Percentiles rank a stretch among this genome's conserved stretches.
Conservation (phyloP, 1,284 basidiomycete genomes). For the Cryptococcus amylolentus region DNA sequence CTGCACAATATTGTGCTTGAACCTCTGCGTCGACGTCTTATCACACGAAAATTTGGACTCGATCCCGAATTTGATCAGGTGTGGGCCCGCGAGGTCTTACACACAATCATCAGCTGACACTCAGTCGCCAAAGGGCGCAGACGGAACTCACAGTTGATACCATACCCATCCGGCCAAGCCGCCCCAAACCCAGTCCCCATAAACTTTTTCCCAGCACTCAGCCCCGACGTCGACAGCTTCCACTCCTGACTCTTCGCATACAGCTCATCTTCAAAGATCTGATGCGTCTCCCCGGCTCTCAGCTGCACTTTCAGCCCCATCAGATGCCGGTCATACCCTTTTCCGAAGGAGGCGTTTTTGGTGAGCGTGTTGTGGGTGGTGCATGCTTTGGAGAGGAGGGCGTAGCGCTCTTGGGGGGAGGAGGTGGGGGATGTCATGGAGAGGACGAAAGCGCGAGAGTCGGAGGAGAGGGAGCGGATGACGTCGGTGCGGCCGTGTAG, state of each 20-base stretch:
- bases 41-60: conserved; percentile 78
- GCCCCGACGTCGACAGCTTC: conserved; percentile 87
- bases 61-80: conserved; percentile 88
- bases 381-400: conserved; percentile 66
- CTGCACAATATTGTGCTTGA: conserved; percentile 65
- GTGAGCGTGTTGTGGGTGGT: conserved; percentile 71
- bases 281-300: conserved; percentile 49
- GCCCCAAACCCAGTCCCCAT: conserved; percentile 88
- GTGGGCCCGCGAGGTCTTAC: conserved; percentile 74
- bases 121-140: background rate
- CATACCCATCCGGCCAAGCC: conserved; percentile 77
- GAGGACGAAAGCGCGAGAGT: conserved; percentile 75
- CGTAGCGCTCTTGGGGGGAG: conserved; percentile 45
- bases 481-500: conserved; percentile 89
- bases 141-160: conserved; percentile 75
- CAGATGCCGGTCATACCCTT: conserved; percentile 87
- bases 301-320: conserved; percentile 77
- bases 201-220: conserved; percentile 83
- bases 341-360: conserved; percentile 74
- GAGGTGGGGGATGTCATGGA: conserved; percentile 62
- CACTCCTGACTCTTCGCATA: conserved; percentile 77
- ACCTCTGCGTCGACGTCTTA: conserved; percentile 66
- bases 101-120: background rate
- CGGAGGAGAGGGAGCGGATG: conserved; percentile 72
- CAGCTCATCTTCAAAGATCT: conserved; percentile 72